Percentiles rank a stretch among this genome's conserved stretches.
phyloP scores from a whole-genome alignment of 345 rosid species.

The Physaria fendleri region DNA sequence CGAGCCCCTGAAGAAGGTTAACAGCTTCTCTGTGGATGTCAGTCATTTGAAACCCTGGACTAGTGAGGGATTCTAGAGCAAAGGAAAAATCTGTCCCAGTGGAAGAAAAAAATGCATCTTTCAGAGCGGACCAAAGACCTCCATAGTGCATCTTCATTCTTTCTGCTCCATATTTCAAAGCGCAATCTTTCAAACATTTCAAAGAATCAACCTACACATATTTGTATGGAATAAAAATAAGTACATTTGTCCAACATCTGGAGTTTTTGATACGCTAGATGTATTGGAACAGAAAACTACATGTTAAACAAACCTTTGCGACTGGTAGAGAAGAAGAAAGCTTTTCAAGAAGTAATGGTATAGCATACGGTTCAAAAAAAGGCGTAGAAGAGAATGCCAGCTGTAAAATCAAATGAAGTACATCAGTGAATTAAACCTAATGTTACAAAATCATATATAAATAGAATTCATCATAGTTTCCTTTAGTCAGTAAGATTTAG shows the following conservation, averaged over 20 bases:
- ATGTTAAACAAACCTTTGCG: conserved; percentile 56
- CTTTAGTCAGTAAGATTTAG: not conserved
- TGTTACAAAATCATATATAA: not conserved
- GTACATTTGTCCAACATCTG: conserved; percentile 10
- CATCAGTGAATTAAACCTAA: not conserved
- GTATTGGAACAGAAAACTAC: not conserved
- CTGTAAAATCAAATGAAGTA: conserved; percentile 37
- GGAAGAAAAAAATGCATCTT: conserved; percentile 54
- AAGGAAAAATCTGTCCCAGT: conserved; percentile 35
- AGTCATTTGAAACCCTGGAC: conserved; percentile 34
- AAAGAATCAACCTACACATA: conserved; percentile 75
- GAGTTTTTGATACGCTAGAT: conserved; percentile 3
- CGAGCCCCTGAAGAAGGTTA: conserved; percentile 46
- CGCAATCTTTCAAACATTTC: conserved; percentile 62
- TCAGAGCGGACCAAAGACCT: conserved; percentile 64
- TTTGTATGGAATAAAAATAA: conserved; percentile 10
- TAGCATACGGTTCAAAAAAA: conserved; percentile 76
- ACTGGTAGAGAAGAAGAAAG: conserved; percentile 77
- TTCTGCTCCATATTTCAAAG: conserved; percentile 53
- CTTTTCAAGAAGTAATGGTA: conserved; percentile 86
- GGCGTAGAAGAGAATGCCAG: conserved; percentile 77
- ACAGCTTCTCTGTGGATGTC: conserved; percentile 59
- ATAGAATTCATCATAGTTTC: not conserved
- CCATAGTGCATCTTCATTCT: conserved; percentile 55
- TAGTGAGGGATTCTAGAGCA: conserved; percentile 40